A percentile compares a stretch with the other conserved stretches of the same genome.
phyloP scores from a whole-genome alignment of 306 rosid genomes.

The Prunus mume region DNA sequence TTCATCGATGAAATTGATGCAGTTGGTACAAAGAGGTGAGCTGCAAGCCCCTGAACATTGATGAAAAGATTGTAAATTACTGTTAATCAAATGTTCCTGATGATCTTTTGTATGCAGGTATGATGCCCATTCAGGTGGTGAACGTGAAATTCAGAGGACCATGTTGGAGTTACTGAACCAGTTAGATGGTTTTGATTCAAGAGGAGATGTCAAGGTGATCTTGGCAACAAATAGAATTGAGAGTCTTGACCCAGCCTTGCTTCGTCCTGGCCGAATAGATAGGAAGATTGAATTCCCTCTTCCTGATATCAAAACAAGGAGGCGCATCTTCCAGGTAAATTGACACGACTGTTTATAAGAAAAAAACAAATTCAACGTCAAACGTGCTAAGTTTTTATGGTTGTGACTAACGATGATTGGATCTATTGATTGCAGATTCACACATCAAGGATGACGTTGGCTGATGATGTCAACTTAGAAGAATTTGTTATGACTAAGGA shows the following conservation, averaged over 20 bases:
- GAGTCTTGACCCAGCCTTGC: constrained; percentile 94
- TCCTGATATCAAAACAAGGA: constrained; percentile 96
- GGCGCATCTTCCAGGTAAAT: constrained; percentile 90
- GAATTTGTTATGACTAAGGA: constrained; percentile 99
- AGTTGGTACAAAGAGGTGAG: constrained; percentile 90
- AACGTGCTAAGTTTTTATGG: not conserved
- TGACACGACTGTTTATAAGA: not conserved
- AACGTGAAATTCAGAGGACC: constrained; percentile 94
- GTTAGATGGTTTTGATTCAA: constrained; percentile 94
- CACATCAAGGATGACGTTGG: constrained; percentile 95
- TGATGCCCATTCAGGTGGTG: constrained; percentile 99
- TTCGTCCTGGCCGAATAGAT: constrained; percentile 95
- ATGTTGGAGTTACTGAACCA: constrained; percentile 93
- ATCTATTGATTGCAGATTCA: constrained; percentile 63
- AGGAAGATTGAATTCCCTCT: constrained; percentile 95
- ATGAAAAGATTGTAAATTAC: not conserved
- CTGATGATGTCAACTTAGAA: constrained; percentile 96
- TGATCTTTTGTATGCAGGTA: constrained; percentile 47
- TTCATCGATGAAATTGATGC: constrained; percentile 99
- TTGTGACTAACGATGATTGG: not conserved
- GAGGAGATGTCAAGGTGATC: constrained; percentile 96
- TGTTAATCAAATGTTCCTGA: constrained; percentile 6
- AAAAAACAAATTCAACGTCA: not conserved
- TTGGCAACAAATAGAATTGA: constrained; percentile 95
- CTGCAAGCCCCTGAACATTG: constrained; percentile 38